Evolutionary conservation across 768 basidiomycete genomes (phyloP).

Genomic region (Lactifluus echinatus): DNA sequence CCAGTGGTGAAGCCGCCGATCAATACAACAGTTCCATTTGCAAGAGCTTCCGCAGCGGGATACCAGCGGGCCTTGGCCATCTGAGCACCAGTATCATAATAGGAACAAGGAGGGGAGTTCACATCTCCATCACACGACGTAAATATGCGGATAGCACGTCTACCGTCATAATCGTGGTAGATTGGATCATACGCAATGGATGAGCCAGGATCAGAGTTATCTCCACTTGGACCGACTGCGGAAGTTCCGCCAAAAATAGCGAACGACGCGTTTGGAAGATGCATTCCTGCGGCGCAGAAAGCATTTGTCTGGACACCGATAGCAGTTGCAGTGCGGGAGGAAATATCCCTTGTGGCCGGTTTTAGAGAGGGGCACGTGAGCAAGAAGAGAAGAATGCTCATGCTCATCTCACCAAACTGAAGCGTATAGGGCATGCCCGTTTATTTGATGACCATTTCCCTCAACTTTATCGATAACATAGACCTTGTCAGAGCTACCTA

Average conservation of each 20-base stretch:
- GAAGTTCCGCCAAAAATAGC: slow-evolving; percentile 72
- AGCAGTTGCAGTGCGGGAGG: slow-evolving; percentile 43
- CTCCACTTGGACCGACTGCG: slow-evolving; percentile 59
- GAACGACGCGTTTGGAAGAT: slow-evolving; percentile 71
- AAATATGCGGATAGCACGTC: slow-evolving; percentile 70
- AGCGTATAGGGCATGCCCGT: slow-evolving; percentile 69
- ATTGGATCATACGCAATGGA: slow-evolving; percentile 50
- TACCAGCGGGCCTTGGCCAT: slow-evolving; percentile 75
- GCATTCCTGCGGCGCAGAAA: slow-evolving; percentile 82
- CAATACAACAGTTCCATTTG: slow-evolving; percentile 69
- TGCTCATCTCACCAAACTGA: slow-evolving; percentile 56
- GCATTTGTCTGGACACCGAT: slow-evolving; percentile 70
- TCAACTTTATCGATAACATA: slow-evolving; percentile 90
- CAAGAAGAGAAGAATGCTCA: not conserved
- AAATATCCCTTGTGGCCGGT: slow-evolving; percentile 49
- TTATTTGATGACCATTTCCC: slow-evolving; percentile 55
- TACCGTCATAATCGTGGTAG: slow-evolving; percentile 78
- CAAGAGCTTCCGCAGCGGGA: slow-evolving; percentile 62
- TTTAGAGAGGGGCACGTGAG: not conserved
- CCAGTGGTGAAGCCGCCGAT: slow-evolving; percentile 77
- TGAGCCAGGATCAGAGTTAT: slow-evolving; percentile 35
- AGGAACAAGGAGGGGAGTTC: slow-evolving; percentile 44
- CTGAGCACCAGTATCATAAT: slow-evolving; percentile 63
- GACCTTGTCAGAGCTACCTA: slow-evolving; percentile 71
- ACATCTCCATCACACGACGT: slow-evolving; percentile 59